Conservation (phyloP, 805 yeast genomes). For the Yarrowia sp. region DNA sequence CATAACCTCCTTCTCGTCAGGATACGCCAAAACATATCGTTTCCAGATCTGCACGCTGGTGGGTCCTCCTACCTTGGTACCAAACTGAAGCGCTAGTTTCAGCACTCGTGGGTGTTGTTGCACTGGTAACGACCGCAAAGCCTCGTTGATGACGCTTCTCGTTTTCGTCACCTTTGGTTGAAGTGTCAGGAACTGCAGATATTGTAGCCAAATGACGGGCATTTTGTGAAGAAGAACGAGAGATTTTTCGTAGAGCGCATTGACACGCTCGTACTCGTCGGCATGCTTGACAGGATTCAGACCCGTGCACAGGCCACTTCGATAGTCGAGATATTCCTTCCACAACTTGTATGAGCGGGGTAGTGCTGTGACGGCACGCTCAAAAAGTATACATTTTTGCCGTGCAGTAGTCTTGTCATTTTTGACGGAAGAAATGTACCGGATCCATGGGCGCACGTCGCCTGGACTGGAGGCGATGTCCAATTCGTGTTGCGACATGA, state of each 20-base stretch:
- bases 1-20: constrained; percentile 34
- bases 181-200: constrained; percentile 44
- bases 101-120: constrained; percentile 57
- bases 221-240: constrained; percentile 44
- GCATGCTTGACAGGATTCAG: constrained; percentile 36
- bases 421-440: constrained; percentile 35
- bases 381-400: constrained; percentile 42
- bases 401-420: background rate
- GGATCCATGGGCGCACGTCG: constrained; percentile 41
- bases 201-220: constrained; percentile 53
- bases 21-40: constrained; percentile 37
- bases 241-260: constrained; percentile 48
- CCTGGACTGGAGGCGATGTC: constrained; percentile 43
- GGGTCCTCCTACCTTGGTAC: constrained; percentile 44
- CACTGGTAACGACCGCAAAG: constrained; percentile 48
- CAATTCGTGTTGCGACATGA: constrained; percentile 43
- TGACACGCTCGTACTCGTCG: constrained; percentile 40
- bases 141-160: constrained; percentile 47
- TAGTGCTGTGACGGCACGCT: constrained; percentile 49
- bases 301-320: constrained; percentile 38
- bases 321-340: constrained; percentile 47
- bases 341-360: constrained; percentile 53
- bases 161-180: constrained; percentile 41
- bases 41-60: constrained; percentile 40
- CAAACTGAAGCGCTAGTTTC: constrained; percentile 51